These are phyloP conservation scores for Trichosanthes truncata DNA, from an alignment of 306 rosid genomes.

Conservation along the genomic window DNA sequence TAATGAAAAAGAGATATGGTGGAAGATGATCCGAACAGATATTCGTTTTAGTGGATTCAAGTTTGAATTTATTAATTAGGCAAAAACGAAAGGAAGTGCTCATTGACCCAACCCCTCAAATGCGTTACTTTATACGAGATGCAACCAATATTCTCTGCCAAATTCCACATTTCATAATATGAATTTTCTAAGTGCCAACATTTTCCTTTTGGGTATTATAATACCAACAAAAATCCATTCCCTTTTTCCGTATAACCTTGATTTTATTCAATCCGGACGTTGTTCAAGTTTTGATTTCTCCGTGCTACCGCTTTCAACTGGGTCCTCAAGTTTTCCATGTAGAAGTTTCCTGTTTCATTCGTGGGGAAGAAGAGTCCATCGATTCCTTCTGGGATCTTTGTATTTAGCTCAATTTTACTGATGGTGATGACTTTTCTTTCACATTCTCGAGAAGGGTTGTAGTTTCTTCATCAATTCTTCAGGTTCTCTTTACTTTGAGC, in stretches of 20 bases:
- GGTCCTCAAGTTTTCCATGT: neutral
- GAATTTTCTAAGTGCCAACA: neutral
- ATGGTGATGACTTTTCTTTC: neutral
- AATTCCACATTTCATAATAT: neutral
- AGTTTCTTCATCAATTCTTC: neutral
- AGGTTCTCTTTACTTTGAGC: neutral
- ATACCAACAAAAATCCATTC: neutral
- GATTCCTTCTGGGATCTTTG: neutral
- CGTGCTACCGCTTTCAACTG: neutral
- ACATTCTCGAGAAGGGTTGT: neutral
- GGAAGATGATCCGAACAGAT: neutral
- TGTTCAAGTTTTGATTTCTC: neutral
- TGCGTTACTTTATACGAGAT: neutral
- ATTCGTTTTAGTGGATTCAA: neutral
- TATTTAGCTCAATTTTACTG: neutral
- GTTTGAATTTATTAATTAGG: neutral
- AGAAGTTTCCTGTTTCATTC: neutral
- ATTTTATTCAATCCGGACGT: neutral
- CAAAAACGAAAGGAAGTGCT: neutral
- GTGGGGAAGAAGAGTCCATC: neutral
- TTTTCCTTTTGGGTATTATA: neutral
- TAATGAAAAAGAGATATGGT: neutral
- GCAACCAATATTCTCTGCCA: neutral
- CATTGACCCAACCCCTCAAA: neutral
- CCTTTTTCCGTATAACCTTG: neutral